Evolutionary conservation across 257 asterid species (phyloP), one percentile per base, ranked within the genome.

Genomic region (Phtheirospermum japonicum): DNA sequence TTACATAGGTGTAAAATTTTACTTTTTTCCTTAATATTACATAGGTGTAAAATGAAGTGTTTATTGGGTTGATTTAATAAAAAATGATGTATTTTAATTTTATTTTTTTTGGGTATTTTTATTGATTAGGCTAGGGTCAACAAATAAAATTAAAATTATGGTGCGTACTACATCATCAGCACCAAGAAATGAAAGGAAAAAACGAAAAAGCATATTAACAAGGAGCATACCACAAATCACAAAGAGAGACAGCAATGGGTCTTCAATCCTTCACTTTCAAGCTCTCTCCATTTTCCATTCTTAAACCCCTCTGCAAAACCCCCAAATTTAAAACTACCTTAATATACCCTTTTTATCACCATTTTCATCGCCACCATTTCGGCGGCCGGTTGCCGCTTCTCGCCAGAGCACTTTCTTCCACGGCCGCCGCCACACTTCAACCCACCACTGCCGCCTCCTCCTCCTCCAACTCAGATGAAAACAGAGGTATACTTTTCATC

Each of bases 321-420:
- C 52, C 68, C 39, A 46, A 33, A 40, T 39, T 71, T 60, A 63
- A 11, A 11, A 10, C 64, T 14, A 55, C 70, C 23, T 4, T 68
- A 64, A 45, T 61, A 1, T 11, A 50, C 50, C 74, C 67, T 32
- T 28, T 69, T 5, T 14, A 72, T 18, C 30, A n/a, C 59, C 66
- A 19, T 57, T 49, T 68, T 20, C 67, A 8, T 16, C 26, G 11
- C 59, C 71, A 61, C 40, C 68, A 40, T 39, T 55, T 4, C 75
- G 37, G 58, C 31, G 65, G 69, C 49, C 71, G 73, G 4, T 45
- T 71, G 28, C 78, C 82, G 18, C 73, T 75, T 30, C 67, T 77
- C 57, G 53, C 55, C 69, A 66, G 83, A 74, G 80, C 90, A 20
- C 69, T 85, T 69, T 75, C 95, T 52, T 63, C 81, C 57, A 33